phyloP scores from a whole-genome alignment of 23 red algal species.

The Gracilaria gracilis region DNA sequence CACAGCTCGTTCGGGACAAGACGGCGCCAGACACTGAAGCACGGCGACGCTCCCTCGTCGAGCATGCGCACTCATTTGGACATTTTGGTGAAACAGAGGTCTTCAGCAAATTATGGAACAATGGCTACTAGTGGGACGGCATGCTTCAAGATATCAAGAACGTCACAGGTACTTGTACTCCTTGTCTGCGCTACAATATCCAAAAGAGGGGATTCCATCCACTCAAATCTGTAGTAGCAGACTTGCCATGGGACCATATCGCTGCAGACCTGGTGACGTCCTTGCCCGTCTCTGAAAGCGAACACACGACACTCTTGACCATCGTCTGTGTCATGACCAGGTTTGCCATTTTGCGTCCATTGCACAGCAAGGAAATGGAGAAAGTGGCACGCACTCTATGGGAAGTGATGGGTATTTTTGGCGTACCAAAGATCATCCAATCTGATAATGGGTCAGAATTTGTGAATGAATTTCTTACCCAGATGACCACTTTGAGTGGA shows the following conservation, averaged over 20 bases:
- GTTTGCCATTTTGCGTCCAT: not conserved
- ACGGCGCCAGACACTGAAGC: not conserved
- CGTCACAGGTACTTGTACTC: not conserved
- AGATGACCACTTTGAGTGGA: not conserved
- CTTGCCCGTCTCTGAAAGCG: not conserved
- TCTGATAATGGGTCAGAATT: slow-evolving; percentile 29
- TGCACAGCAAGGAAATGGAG: not conserved
- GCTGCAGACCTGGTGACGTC: not conserved
- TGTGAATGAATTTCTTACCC: slow-evolving; percentile 15
- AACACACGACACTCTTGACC: not conserved
- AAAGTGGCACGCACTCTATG: not conserved
- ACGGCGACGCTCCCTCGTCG: not conserved
- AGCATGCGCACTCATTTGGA: not conserved
- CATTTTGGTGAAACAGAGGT: slow-evolving; percentile 10
- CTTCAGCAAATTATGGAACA: slow-evolving; percentile 5
- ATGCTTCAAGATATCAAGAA: too few species aligned
- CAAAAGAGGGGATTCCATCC: not conserved
- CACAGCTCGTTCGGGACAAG: not conserved
- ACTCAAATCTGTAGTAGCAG: not conserved
- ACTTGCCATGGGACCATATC: slow-evolving; percentile 2
- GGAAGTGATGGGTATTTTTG: not conserved
- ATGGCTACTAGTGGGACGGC: slow-evolving; percentile 10
- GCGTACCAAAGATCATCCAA: slow-evolving; percentile 17
- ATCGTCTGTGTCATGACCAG: slow-evolving; percentile 9
- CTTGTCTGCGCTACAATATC: not conserved